Conservation (phyloP, 2,329 filamentous ascomycete genomes). For the Epichloe gansuensis region DNA sequence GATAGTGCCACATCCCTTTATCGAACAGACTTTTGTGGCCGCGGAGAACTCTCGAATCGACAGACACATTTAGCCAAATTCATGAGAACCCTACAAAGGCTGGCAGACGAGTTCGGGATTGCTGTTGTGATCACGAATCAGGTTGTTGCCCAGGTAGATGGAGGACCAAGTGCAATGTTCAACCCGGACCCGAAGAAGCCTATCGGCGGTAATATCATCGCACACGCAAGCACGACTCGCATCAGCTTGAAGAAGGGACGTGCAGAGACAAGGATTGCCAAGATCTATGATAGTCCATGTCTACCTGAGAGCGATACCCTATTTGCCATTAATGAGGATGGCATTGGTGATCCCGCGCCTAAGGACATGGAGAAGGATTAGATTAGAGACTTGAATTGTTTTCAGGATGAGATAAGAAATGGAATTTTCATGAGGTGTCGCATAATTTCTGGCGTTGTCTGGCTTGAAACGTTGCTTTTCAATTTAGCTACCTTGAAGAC, state of each 20-base stretch:
- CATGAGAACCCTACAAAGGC: slow-evolving; percentile 69
- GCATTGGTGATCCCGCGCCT: slow-evolving; percentile 87
- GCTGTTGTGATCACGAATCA: slow-evolving; percentile 98
- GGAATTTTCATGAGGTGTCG: slow-evolving; percentile 1
- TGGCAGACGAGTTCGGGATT: slow-evolving; percentile 81
- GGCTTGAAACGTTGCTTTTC: neutral
- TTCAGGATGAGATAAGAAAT: slow-evolving; percentile 6
- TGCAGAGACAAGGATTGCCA: slow-evolving; percentile 91
- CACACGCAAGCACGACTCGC: slow-evolving; percentile 89
- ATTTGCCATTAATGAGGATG: slow-evolving; percentile 95
- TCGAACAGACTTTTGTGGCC: slow-evolving; percentile 91
- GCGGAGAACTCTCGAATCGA: slow-evolving; percentile 87
- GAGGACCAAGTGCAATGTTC: slow-evolving; percentile 94
- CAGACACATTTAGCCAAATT: slow-evolving; percentile 85
- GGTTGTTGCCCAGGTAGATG: slow-evolving; percentile 95
- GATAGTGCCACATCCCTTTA: slow-evolving; percentile 94
- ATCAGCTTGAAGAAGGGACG: slow-evolving; percentile 92
- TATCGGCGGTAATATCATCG: slow-evolving; percentile 97
- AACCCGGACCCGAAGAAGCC: slow-evolving; percentile 99
- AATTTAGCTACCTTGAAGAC: neutral
- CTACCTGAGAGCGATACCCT: slow-evolving; percentile 91
- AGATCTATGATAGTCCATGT: slow-evolving; percentile 98
- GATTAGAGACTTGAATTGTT: slow-evolving; percentile 1
- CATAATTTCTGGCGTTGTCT: slow-evolving; percentile 22
- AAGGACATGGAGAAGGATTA: slow-evolving; percentile 87